Conservation (phyloP, 345 rosid species). For the Clausena lansium region DNA sequence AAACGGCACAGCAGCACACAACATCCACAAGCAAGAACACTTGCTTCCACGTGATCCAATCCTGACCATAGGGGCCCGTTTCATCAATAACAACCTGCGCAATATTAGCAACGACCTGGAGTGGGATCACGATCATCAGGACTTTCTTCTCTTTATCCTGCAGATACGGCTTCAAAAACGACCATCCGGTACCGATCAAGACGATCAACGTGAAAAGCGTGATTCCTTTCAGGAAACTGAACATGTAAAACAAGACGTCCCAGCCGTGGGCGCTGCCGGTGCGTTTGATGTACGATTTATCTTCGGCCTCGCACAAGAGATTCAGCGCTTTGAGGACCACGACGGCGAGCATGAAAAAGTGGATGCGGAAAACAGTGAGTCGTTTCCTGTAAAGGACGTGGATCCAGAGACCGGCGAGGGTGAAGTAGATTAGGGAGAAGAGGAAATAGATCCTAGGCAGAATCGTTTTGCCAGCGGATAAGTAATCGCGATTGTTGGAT, state of each 20-base stretch:
- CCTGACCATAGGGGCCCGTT: slow-evolving; percentile 76
- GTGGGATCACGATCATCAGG: slow-evolving; percentile 89
- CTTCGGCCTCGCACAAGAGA: slow-evolving; percentile 85
- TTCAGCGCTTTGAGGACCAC: slow-evolving; percentile 69
- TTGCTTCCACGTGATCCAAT: slow-evolving; percentile 87
- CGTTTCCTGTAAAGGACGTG: slow-evolving; percentile 68
- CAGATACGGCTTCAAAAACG: slow-evolving; percentile 89
- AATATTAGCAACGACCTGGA: slow-evolving; percentile 89
- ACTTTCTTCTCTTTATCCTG: slow-evolving; percentile 99
- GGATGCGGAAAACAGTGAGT: slow-evolving; percentile 71
- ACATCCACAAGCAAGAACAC: slow-evolving; percentile 89
- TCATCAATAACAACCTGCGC: slow-evolving; percentile 94
- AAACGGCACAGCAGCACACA: slow-evolving; percentile 87
- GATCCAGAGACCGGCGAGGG: slow-evolving; percentile 73
- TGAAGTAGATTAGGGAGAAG: slow-evolving; percentile 59
- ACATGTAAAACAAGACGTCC: slow-evolving; percentile 92
- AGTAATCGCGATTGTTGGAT: slow-evolving; percentile 60
- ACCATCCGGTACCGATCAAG: slow-evolving; percentile 95
- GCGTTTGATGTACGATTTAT: slow-evolving; percentile 78
- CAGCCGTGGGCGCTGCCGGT: slow-evolving; percentile 96
- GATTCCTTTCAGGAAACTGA: slow-evolving; percentile 91
- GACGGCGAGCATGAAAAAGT: slow-evolving; percentile 91
- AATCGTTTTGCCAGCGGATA: slow-evolving; percentile 78
- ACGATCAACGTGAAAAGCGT: slow-evolving; percentile 85
- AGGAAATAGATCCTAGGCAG: slow-evolving; percentile 83